phyloP scores from a whole-genome alignment of 2,329 filamentous ascomycete genomes.

The Diaporthe batatas region DNA sequence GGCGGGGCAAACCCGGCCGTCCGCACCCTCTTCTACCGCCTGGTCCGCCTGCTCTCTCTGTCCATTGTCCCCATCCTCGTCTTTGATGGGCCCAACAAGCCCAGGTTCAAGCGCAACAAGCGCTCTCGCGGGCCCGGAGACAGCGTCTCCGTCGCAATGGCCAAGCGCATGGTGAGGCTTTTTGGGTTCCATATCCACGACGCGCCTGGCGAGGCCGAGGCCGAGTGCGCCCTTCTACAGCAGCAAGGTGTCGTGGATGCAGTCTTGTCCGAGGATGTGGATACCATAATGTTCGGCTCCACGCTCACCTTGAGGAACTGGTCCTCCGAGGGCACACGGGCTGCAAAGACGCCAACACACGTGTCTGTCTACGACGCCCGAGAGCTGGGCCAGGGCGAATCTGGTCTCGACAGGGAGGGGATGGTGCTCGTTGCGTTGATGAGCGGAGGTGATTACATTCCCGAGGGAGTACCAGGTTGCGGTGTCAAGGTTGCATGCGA shows the following conservation, averaged over 20 bases:
- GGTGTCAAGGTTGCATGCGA: conserved; percentile 91
- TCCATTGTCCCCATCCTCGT: conserved; percentile 67
- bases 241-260: conserved; percentile 87
- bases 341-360: conserved; percentile 81
- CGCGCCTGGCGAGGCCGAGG: conserved; percentile 95
- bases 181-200: conserved; percentile 89
- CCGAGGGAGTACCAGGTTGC: conserved; percentile 88
- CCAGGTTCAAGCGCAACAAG: conserved; percentile 90
- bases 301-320: conserved; percentile 83
- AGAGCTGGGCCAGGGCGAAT: conserved; percentile 61
- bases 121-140: conserved; percentile 74
- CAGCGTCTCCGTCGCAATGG: conserved; percentile 78
- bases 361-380: conserved; percentile 82
- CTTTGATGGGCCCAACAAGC: conserved; percentile 64
- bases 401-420: conserved; percentile 82
- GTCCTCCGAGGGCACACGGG: conserved; percentile 77
- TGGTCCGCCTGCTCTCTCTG: conserved; percentile 68
- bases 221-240: conserved; percentile 92
- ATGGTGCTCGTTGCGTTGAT: conserved; percentile 96
- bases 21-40: conserved; percentile 91
- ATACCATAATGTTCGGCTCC: conserved; percentile 97
- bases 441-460: conserved; percentile 94
- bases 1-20: conserved; percentile 91
- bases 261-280: conserved; percentile 95
- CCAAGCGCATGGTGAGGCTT: conserved; percentile 84